A percentile compares a stretch with the other conserved stretches of the same genome.
Conservation (phyloP, 225 moss, liverwort and hornwort genomes). For the Thuidium tamariscinum region DNA sequence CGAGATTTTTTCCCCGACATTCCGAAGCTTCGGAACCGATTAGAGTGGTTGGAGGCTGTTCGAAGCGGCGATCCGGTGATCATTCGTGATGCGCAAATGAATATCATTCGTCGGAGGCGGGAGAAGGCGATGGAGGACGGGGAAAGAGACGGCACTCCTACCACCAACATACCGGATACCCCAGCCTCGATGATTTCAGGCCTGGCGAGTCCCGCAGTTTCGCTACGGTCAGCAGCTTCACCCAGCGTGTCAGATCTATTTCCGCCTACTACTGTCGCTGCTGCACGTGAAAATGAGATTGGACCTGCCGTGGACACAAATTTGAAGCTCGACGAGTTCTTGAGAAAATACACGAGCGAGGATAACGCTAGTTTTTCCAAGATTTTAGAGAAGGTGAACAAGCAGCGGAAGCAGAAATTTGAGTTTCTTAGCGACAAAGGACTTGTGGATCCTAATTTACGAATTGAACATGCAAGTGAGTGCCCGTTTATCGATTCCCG, state of each 20-base stretch:
- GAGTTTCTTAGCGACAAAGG: slow-evolving; percentile 66
- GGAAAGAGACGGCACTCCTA: slow-evolving; percentile 51
- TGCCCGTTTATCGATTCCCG: background rate
- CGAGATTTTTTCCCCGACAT: slow-evolving; percentile 98
- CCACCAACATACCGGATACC: slow-evolving; percentile 36
- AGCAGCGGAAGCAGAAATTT: slow-evolving; percentile 67
- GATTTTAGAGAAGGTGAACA: slow-evolving; percentile 86
- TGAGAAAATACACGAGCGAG: slow-evolving; percentile 86
- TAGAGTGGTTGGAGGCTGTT: slow-evolving; percentile 94
- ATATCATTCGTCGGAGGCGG: slow-evolving; percentile 69
- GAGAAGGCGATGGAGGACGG: slow-evolving; percentile 66
- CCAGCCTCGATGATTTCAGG: slow-evolving; percentile 77
- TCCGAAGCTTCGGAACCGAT: slow-evolving; percentile 88
- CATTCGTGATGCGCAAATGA: slow-evolving; percentile 90
- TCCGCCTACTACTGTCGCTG: background rate
- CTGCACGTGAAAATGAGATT: slow-evolving; percentile 13
- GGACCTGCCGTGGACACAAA: slow-evolving; percentile 47
- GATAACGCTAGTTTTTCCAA: slow-evolving; percentile 91
- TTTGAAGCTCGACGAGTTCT: slow-evolving; percentile 71
- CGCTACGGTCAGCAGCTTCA: slow-evolving; percentile 48
- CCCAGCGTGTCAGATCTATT: slow-evolving; percentile 55
- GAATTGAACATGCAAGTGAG: slow-evolving; percentile 43
- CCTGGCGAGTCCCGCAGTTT: slow-evolving; percentile 62
- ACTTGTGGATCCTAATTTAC: slow-evolving; percentile 45
- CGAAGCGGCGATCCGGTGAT: slow-evolving; percentile 78